phyloP scores from a whole-genome alignment of 1,284 basidiomycete species.

The Apiotrichum domesticum region DNA sequence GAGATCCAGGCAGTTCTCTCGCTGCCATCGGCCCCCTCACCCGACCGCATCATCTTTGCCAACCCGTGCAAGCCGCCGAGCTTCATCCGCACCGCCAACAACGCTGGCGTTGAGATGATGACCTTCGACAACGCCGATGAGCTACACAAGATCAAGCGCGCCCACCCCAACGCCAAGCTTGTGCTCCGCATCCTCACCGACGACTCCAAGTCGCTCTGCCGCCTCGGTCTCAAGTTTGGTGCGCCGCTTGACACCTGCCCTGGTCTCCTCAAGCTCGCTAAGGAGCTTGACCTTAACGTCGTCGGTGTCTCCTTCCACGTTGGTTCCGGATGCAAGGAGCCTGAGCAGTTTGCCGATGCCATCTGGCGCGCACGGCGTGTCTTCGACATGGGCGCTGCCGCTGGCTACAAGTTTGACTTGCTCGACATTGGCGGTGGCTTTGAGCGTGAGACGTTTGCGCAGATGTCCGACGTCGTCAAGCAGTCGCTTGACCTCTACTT shows the following conservation, averaged over 20 bases:
- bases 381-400: conserved; percentile 80
- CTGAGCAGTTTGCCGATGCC: conserved; percentile 82
- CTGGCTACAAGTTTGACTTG: conserved; percentile 75
- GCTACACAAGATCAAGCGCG: conserved; percentile 85
- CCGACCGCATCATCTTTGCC: conserved; percentile 82
- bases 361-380: conserved; percentile 72
- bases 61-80: conserved; percentile 98
- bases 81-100: conserved; percentile 80
- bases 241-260: conserved; percentile 79
- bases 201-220: conserved; percentile 89
- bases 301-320: conserved; percentile 98
- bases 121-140: conserved; percentile 99
- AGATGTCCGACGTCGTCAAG: conserved; percentile 67
- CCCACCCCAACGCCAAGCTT: conserved; percentile 76
- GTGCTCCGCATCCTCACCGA: conserved; percentile 94
- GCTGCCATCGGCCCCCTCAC: conserved; percentile 54
- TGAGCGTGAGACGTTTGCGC: conserved; percentile 80
- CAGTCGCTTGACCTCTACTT: conserved; percentile 75
- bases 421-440: conserved; percentile 96
- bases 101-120: conserved; percentile 79
- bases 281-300: conserved; percentile 74
- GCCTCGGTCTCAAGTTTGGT: conserved; percentile 95
- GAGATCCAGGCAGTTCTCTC: conserved; percentile 81
- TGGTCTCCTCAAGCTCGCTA: conserved; percentile 69
- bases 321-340: conserved; percentile 92